Base-by-base conservation (phyloP, 2,329 filamentous ascomycete genomes). In the Aspergillus proliferans region DNA sequence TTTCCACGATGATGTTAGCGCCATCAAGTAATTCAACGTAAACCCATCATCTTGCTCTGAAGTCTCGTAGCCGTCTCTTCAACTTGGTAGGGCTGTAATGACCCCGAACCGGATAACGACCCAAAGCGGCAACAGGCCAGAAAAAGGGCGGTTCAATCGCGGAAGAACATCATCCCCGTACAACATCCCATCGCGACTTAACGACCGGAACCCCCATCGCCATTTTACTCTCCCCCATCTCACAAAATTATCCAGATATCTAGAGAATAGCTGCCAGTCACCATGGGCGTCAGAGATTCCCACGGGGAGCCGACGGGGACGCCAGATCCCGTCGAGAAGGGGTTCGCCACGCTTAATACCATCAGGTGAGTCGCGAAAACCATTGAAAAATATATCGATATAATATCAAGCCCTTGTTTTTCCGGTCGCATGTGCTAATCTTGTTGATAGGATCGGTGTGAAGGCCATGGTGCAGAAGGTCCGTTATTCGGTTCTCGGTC, bases 341-440 rank as follows among this genome's bases (percentile, higher is more conserved):
- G 90, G 48, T 85, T 84, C 64, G 90, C 91, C 58, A 96, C 90
- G 33, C 75, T 93, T 53, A 86, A 89, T 60, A 92, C 90, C 26
- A 78, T 97, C 59, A 81, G 82, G 86, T 88, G 76, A 62, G 82
- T 73, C 58, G 47, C 46, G 12, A 42, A 43, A 56, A 47, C 43
- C 9, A 6, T 5, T 40, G 36, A 51, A 45, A 18, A 44, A 49
- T 18, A 14, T 34, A 14, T 10, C 12, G 14, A n/a, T 40, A 21
- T 18, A n/a, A 30, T 15, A 7, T 54, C 15, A 18, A 38, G 4
- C 1, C 48, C 51, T 4, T 43, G 12, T 61, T 70, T 69, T 42
- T 49, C 58, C 67, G 67, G 63, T 65, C 68, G 60, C 61, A 57
- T 63, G 19, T 53, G 43, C 65, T 70, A 54, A 70, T 52, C 46